Conservation (phyloP, 805 yeast genomes). For the Dipodascus albidus region DNA sequence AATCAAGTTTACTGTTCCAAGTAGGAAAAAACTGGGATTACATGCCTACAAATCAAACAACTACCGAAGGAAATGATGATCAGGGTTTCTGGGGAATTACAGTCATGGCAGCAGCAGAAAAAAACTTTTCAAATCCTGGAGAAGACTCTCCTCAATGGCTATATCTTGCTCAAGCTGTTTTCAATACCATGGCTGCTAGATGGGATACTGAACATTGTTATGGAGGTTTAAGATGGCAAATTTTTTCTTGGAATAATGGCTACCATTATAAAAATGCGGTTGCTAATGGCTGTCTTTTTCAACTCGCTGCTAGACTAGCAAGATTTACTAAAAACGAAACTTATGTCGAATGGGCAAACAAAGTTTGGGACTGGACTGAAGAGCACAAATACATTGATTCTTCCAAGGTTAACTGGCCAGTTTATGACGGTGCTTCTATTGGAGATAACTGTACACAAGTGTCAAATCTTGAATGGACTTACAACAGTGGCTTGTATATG, state of each 20-base stretch:
- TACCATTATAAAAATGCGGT: constrained; percentile 81
- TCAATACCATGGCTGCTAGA: constrained; percentile 69
- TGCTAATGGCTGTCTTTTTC: constrained; percentile 74
- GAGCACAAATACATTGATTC: constrained; percentile 32
- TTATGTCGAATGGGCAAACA: constrained; percentile 63
- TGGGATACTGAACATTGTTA: constrained; percentile 58
- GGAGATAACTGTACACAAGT: constrained; percentile 35
- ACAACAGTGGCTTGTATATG: constrained; percentile 59
- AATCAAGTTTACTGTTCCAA: constrained; percentile 54
- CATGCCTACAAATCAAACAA: constrained; percentile 69
- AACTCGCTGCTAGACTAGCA: constrained; percentile 72
- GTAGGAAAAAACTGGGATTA: constrained; percentile 54
- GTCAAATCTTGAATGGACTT: constrained; percentile 56
- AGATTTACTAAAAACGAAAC: constrained; percentile 63
- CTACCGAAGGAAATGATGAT: constrained; percentile 87
- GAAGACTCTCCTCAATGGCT: constrained; percentile 56
- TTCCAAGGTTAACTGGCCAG: constrained; percentile 23
- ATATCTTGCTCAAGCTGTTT: constrained; percentile 70
- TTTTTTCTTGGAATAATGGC: constrained; percentile 79
- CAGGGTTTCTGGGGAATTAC: constrained; percentile 91
- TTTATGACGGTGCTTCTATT: constrained; percentile 65
- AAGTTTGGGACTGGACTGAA: constrained; percentile 67
- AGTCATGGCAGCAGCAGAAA: constrained; percentile 74
- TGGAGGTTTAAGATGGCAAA: constrained; percentile 91
- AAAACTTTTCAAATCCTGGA: constrained; percentile 67